phyloP scores from a whole-genome alignment of 441 rosid species.

The Pelargonium australe region DNA sequence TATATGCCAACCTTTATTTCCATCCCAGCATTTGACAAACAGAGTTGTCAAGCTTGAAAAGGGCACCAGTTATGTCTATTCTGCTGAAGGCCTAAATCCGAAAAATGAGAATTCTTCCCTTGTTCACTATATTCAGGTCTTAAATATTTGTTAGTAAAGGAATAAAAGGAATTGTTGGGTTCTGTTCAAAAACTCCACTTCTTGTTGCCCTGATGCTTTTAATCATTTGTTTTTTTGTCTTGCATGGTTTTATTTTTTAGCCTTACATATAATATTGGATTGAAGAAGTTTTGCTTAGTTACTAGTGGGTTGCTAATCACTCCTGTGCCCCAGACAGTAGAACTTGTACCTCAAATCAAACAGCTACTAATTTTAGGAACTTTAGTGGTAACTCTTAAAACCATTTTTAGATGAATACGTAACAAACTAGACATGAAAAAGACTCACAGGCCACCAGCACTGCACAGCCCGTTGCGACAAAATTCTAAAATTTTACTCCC shows the following conservation, averaged over 20 bases:
- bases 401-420: background rate
- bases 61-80: slow-evolving; percentile 50
- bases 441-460: background rate
- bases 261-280: background rate
- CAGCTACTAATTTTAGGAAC: background rate
- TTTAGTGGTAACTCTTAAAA: background rate
- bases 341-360: background rate
- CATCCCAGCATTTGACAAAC: slow-evolving; percentile 62
- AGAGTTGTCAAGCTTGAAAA: slow-evolving; percentile 63
- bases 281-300: background rate
- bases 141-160: background rate
- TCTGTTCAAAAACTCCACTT: background rate
- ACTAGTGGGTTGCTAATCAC: background rate
- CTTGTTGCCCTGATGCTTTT: background rate
- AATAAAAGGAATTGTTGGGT: background rate
- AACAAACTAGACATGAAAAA: background rate
- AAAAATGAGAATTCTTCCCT: slow-evolving; percentile 75
- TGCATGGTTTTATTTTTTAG: background rate
- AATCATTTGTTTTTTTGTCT: background rate
- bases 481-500: background rate
- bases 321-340: slow-evolving; percentile 2
- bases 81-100: slow-evolving; percentile 62
- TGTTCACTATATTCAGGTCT: slow-evolving; percentile 77
- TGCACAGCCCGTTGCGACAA: background rate
- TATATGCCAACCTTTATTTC: slow-evolving; percentile 53